phyloP scores from a whole-genome alignment of 2,329 filamentous ascomycete genomes.

The Bertia moriformis region DNA sequence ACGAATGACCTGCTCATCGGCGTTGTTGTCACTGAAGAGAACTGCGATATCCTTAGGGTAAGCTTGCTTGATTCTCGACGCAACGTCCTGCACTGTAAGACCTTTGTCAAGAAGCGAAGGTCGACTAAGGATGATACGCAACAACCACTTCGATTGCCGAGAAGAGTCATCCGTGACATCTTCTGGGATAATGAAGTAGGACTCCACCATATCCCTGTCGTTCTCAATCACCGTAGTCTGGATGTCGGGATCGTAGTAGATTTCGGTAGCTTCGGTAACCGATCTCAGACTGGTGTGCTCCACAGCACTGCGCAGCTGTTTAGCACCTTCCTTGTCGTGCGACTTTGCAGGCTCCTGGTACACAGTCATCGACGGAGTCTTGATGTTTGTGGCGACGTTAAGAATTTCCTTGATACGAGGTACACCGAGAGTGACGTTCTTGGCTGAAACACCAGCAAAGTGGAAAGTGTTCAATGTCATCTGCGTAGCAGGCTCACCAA shows the following conservation, averaged over 20 bases:
- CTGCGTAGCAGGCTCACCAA: conserved; percentile 95
- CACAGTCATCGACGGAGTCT: conserved; percentile 93
- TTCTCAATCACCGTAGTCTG: conserved; percentile 71
- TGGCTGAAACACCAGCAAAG: conserved; percentile 97
- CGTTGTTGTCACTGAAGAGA: conserved; percentile 96
- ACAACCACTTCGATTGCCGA: conserved; percentile 80
- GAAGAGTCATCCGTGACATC: conserved; percentile 57
- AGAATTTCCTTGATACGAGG: conserved; percentile 98
- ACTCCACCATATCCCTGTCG: conserved; percentile 87
- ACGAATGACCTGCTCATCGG: conserved; percentile 85
- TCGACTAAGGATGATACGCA: conserved; percentile 83
- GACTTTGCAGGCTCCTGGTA: conserved; percentile 56
- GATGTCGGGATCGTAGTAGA: conserved; percentile 92
- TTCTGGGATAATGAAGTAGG: conserved; percentile 68
- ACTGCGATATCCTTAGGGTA: conserved; percentile 76
- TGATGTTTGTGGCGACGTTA: conserved; percentile 94
- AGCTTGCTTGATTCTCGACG: conserved; percentile 73
- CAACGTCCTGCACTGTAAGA: conserved; percentile 81
- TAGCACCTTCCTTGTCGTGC: conserved; percentile 65
- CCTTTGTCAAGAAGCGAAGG: conserved; percentile 93
- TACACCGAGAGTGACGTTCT: conserved; percentile 98
- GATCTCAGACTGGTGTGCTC: conserved; percentile 90
- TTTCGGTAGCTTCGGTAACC: conserved; percentile 81
- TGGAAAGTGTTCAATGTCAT: conserved; percentile 99
- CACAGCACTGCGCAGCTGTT: conserved; percentile 71